Percentiles rank a stretch among this genome's conserved stretches.
Conservation (phyloP, 2,329 filamentous ascomycete genomes). For the Colletotrichum tamarilloi region DNA sequence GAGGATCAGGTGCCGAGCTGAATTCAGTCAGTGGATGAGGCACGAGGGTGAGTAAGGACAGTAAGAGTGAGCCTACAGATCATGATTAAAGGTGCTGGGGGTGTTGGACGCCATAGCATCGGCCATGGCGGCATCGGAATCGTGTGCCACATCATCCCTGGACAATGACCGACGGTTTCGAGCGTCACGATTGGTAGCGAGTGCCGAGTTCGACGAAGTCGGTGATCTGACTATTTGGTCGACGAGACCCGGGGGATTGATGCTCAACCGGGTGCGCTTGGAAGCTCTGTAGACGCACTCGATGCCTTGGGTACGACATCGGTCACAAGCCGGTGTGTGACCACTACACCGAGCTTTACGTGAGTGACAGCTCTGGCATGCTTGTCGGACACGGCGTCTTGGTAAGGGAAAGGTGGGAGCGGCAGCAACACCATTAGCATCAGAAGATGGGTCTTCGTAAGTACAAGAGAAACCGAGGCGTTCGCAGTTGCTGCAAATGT, state of each 20-base stretch:
- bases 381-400: slow-evolving; percentile 65
- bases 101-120: slow-evolving; percentile 47
- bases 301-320: slow-evolving; percentile 62
- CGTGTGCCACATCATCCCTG: slow-evolving; percentile 27
- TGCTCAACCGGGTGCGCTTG: slow-evolving; percentile 47
- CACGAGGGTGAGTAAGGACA: neutral
- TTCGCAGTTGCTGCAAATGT: slow-evolving; percentile 68
- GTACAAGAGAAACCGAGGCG: slow-evolving; percentile 68
- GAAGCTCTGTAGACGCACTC: slow-evolving; percentile 66
- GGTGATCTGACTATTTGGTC: slow-evolving; percentile 23
- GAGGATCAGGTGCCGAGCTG: slow-evolving; percentile 52
- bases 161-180: slow-evolving; percentile 20
- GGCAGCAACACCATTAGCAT: slow-evolving; percentile 52
- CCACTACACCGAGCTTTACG: slow-evolving; percentile 69
- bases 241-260: slow-evolving; percentile 17
- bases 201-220: slow-evolving; percentile 16
- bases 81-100: slow-evolving; percentile 47
- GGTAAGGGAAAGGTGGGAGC: slow-evolving; percentile 48
- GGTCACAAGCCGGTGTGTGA: slow-evolving; percentile 65
- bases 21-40: neutral
- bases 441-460: slow-evolving; percentile 60
- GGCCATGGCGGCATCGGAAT: slow-evolving; percentile 30
- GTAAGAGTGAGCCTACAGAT: slow-evolving; percentile 44
- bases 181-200: slow-evolving; percentile 16
- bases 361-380: slow-evolving; percentile 68